Evolutionary conservation across 1,284 basidiomycete species (phyloP), one percentile per base, ranked within the genome.

Genomic region (Ceratobasidium sp.): DNA sequence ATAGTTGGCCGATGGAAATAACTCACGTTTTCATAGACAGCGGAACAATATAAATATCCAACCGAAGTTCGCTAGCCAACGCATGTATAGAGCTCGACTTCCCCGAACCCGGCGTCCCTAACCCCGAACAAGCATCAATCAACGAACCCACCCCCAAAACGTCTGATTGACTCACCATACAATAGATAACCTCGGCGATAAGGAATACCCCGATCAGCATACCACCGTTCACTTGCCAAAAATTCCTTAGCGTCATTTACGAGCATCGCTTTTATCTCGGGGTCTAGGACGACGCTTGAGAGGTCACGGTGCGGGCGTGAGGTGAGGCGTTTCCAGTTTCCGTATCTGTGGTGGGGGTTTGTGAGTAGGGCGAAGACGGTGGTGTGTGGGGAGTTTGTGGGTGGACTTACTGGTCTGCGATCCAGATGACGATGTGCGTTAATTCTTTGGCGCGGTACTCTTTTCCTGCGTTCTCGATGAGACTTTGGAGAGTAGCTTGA

Each of bases 41-140:
- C 0, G 87, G 88, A 8, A 91, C 79, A 0, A 87, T 84, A 75
- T 88, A 90, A 24, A 90, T 88, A 76, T 90, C 88, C 14, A 90
- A 82, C 24, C 86, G 85, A 1, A 90, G 83, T 80, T 88, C 88
- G 2, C 89, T 60, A 22, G 76, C 77, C 47, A 91, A 80, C 3
- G 88, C 89, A 76, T 89, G 89, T 41, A 90, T 89, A 3, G 88
- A 88, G 1, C 87, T 88, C 1, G 78, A 75, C 60, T 80, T 80
- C 8, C 80, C 81, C 45, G 84, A 86, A 85, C 76, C 63, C 54
- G 75, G 53, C 51, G 77, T 17, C 1, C 66, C 66, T 69, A 11
- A 41, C 11, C 4, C 11, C 36, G 6, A n/a, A 57, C 29, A 33
- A 17, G 36, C 11, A 41, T 27, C 56, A 47, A 27, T 78, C 31